Percentiles rank a stretch among this genome's conserved stretches.
Evolutionary conservation across 805 yeast genomes (phyloP).

Genomic region (Saccharomycopsis oosterbeekiorum): DNA sequence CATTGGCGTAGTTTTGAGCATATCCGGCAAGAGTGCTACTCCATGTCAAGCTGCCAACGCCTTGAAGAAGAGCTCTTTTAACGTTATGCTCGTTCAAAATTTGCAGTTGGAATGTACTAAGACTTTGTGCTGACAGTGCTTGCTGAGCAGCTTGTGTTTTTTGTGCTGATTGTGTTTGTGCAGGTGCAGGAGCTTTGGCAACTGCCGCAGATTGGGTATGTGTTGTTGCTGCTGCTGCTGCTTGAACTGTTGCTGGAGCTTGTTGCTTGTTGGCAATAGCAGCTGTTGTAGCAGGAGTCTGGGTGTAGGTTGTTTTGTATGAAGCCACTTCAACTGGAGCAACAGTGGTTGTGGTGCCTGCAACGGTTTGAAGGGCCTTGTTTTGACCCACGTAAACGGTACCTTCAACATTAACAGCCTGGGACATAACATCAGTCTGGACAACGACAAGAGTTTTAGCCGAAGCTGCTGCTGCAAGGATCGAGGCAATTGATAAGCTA

Average conservation of each 20-base stretch:
- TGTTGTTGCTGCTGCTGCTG: too few species aligned
- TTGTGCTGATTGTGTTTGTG: constrained; percentile 15
- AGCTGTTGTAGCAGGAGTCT: constrained; percentile 27
- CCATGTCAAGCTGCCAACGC: constrained; percentile 40
- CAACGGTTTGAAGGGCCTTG: not conserved
- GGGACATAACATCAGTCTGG: constrained; percentile 18
- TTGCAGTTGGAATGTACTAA: constrained; percentile 27
- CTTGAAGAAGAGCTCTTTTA: constrained; percentile 36
- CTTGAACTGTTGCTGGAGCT: not conserved
- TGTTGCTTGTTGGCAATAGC: constrained; percentile 23
- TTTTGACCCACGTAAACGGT: constrained; percentile 20
- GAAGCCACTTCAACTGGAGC: constrained; percentile 19
- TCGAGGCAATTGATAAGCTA: not conserved
- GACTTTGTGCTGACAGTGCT: constrained; percentile 9
- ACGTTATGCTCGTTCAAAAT: constrained; percentile 42
- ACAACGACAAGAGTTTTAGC: constrained; percentile 16
- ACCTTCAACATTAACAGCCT: constrained; percentile 27
- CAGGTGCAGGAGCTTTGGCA: constrained; percentile 16
- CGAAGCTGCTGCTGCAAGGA: constrained; percentile 16
- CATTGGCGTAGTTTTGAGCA: constrained; percentile 42
- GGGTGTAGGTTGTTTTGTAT: constrained; percentile 22
- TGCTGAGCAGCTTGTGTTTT: constrained; percentile 20
- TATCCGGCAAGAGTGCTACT: constrained; percentile 33
- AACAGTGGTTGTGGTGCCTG: constrained; percentile 23
- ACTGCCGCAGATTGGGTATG: constrained; percentile 5